Percentiles rank a stretch among this genome's conserved stretches.
Conservation (phyloP, 139 green algal species). For the Pleodorina starrii region DNA sequence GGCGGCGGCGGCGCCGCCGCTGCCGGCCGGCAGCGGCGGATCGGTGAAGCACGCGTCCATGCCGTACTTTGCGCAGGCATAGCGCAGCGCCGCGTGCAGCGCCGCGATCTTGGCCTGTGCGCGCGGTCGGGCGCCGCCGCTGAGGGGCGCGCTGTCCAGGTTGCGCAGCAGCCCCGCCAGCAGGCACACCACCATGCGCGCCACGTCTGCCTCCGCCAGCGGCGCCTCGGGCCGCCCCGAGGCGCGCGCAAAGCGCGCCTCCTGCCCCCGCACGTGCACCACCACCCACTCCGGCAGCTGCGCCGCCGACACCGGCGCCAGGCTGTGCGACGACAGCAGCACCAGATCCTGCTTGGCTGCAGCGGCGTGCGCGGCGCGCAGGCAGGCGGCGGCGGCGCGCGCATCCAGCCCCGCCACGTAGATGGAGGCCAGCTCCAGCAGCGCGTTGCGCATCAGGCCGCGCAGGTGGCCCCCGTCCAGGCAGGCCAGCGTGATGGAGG, state of each 20-base stretch:
- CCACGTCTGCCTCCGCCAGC: slow-evolving; percentile 43
- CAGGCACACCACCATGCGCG: slow-evolving; percentile 55
- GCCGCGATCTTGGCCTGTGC: slow-evolving; percentile 42
- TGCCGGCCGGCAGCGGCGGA: slow-evolving; percentile 44
- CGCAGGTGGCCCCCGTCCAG: slow-evolving; percentile 54
- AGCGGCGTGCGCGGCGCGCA: slow-evolving; percentile 46
- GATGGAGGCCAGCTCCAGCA: slow-evolving; percentile 60
- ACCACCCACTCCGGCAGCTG: slow-evolving; percentile 61
- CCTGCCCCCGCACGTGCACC: slow-evolving; percentile 56
- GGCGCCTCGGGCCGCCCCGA: neutral
- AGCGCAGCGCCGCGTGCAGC: slow-evolving; percentile 38
- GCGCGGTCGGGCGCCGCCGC: slow-evolving; percentile 18
- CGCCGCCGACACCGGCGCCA: slow-evolving; percentile 45
- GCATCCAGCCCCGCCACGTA: slow-evolving; percentile 25
- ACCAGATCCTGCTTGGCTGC: slow-evolving; percentile 49
- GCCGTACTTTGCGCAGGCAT: slow-evolving; percentile 59
- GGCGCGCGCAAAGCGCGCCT: slow-evolving; percentile 35
- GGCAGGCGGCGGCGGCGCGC: slow-evolving; percentile 29
- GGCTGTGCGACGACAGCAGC: slow-evolving; percentile 52
- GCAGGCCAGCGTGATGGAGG: slow-evolving; percentile 26
- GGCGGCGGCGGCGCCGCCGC: slow-evolving; percentile 40
- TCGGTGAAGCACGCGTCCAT: slow-evolving; percentile 55
- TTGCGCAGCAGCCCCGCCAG: slow-evolving; percentile 22
- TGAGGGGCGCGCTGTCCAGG: neutral
- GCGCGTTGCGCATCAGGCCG: slow-evolving; percentile 39